These are phyloP conservation scores for Haplosporangium sp. DNA, from an alignment of 371 early-diverging fungal species.

Conservation along the genomic window DNA sequence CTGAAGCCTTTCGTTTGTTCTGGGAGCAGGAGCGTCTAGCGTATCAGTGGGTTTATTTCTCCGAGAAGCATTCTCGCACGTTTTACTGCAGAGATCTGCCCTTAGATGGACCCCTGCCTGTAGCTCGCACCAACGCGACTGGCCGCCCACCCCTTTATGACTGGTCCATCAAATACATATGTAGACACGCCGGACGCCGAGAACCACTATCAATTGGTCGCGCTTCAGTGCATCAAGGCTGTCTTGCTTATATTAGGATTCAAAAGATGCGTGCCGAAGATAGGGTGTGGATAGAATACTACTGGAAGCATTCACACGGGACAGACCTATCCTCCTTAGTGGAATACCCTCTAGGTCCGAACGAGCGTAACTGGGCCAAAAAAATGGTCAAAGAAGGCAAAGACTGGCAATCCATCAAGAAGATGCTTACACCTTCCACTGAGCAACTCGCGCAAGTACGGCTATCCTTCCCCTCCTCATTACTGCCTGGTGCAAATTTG, in stretches of 20 bases:
- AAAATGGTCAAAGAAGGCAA: not conserved
- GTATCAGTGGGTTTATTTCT: slow-evolving; percentile 7
- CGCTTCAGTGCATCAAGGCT: not conserved
- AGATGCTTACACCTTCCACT: not conserved
- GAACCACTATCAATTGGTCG: not conserved
- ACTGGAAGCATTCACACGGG: slow-evolving; percentile 1
- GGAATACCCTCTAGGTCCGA: not conserved
- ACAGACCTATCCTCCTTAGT: not conserved
- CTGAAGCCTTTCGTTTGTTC: not conserved
- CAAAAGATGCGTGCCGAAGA: not conserved
- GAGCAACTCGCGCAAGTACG: no score
- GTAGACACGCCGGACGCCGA: not conserved
- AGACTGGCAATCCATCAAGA: not conserved
- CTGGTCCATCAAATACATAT: not conserved
- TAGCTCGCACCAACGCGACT: not conserved
- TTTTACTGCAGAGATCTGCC: slow-evolving; percentile 1
- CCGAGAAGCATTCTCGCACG: slow-evolving; percentile 6
- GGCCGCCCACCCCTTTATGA: not conserved
- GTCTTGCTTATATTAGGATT: not conserved
- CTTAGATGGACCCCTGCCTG: slow-evolving; percentile 2
- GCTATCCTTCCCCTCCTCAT: no score
- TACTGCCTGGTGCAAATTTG: no score
- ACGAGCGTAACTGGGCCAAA: not conserved
- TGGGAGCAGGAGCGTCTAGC: slow-evolving; percentile 10
- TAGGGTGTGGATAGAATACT: not conserved